Evolutionary conservation across 306 rosid species (phyloP), one percentile per base, ranked within the genome.

Genomic region (Inga laurina): DNA sequence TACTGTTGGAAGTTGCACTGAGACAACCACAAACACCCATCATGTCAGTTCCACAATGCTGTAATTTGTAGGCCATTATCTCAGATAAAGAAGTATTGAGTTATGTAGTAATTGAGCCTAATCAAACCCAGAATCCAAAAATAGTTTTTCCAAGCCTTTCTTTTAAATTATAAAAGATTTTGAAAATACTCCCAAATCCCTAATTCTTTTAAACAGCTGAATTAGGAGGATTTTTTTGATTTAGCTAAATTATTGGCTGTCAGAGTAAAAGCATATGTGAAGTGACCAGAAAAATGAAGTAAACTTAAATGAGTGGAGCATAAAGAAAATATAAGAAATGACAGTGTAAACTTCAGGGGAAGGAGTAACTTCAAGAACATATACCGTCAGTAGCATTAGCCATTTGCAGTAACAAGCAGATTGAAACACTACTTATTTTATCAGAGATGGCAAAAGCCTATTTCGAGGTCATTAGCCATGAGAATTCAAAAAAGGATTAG

Each of bases 1-100:
- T 96, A 88, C 99, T 96, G 86, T 92, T 94, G 89, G 99, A 94
- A 84, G 99, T 94, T 74, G 99, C 99, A 85, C 99, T 96, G 93
- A 49, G 48, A 49, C 39, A 68, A 86, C 64, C 79, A 83, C 41
- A 71, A 62, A 82, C 8, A 90, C n/a, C 69, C 61, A 66, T 75
- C 74, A 83, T 79, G 46, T 90, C 82, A 91, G 90, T 76, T 79
- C 76, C 88, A 66, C 61, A 65, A 48, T 37, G 56, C 61, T 78
- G 56, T 81, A 32, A 41, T 37, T 9, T 22, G 77, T 71, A 73
- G 81, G 76, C 82, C 37, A 78, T 64, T 45, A 34, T 77, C 27
- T 41, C 35, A 51, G 18, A 51, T 16, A 51, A 52, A 68, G 59
- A 44, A 72, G 57, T 22, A 46, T 45, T 72, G 12, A 72, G 5